Evolutionary conservation across 768 basidiomycete genomes (phyloP), one percentile per base, ranked within the genome.

Genomic region (Suillus spraguei): DNA sequence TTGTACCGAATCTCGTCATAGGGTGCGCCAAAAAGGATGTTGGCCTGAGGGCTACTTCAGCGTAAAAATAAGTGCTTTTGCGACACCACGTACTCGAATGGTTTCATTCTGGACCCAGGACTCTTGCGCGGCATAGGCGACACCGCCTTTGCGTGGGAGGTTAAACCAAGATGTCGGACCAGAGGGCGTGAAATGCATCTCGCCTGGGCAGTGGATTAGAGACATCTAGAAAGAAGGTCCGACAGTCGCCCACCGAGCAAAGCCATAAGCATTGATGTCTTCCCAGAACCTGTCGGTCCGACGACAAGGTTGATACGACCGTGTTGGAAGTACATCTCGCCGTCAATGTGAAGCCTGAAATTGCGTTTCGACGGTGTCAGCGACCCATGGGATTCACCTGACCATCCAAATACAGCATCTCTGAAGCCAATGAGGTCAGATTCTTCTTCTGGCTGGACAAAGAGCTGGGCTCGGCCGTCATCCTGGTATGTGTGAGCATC

Each of bases 41-140:
- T 85, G n/a, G 81, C 76, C 74, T 85, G 67, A 14, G 22, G 28
- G 32, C 38, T 14, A 28, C 20, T 10, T 65, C 28, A 59, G 41
- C 11, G 8, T 9, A 20, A 16, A 10, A 8, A 39, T 47, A 20
- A 17, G 9, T 5, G 28, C 17, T 33, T 52, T n/a, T 36, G 16
- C 10, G 7, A 9, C 20, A 3, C 2, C 20, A 58, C 49, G 17
- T 36, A 86, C 88, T 71, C 77, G 80, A 60, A 92, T 90, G 0
- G 90, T 92, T 63, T 89, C 90, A 66, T 92, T 94, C 72, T 88
- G 85, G 3, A 94, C 87, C 92, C 92, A 96, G 5, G 90, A 87
- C 70, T 94, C 91, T 72, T 96, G 93, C 4, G 89, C 88, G 7
- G 89, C 89, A 71, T 91, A 94, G 2, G 91, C 87, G 44, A 95